A percentile compares a stretch with the other conserved stretches of the same genome.
Conservation (phyloP, 2,329 filamentous ascomycete genomes). For the Trichoderma koningiopsis region DNA sequence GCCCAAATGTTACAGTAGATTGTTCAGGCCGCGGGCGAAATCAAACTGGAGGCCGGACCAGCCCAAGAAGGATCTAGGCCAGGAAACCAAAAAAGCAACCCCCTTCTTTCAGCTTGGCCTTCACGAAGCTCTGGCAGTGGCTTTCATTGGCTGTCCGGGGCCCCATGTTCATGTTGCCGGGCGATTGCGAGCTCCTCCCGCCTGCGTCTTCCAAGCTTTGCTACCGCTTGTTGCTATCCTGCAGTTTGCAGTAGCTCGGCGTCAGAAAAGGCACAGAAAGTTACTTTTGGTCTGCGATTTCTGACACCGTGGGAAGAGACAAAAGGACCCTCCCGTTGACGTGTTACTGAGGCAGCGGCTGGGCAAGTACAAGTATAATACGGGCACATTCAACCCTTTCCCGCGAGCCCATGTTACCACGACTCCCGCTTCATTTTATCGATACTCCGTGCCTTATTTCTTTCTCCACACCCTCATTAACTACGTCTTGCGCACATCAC, state of each 20-base stretch:
- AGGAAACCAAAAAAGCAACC: conserved; percentile 7
- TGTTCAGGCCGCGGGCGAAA: conserved; percentile 21
- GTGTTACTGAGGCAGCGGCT: conserved; percentile 2
- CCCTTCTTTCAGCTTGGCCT: conserved; percentile 20
- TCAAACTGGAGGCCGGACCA: conserved; percentile 14
- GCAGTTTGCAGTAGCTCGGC: background rate
- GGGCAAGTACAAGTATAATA: background rate
- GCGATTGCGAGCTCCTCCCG: conserved; percentile 9
- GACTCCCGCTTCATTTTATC: conserved; percentile 21
- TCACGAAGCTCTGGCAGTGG: conserved; percentile 9
- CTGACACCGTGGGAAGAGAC: background rate
- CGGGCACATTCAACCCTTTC: background rate
- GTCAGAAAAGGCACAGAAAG: background rate
- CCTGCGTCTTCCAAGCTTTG: conserved; percentile 13
- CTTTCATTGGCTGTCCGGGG: conserved; percentile 1
- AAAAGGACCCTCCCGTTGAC: background rate
- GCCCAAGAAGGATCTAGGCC: conserved; percentile 18
- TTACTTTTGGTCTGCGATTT: background rate
- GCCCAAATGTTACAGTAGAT: conserved; percentile 19
- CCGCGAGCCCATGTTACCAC: conserved; percentile 8
- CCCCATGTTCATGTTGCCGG: conserved; percentile 15
- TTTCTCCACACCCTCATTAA: conserved; percentile 23
- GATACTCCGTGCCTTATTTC: conserved; percentile 25
- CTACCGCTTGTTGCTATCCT: background rate
- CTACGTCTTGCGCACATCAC: background rate